Percentiles rank a stretch among this genome's conserved stretches.
These are phyloP conservation scores for Singerocomus rubriflavus DNA, from an alignment of 1,284 basidiomycete species.

Conservation along the genomic window DNA sequence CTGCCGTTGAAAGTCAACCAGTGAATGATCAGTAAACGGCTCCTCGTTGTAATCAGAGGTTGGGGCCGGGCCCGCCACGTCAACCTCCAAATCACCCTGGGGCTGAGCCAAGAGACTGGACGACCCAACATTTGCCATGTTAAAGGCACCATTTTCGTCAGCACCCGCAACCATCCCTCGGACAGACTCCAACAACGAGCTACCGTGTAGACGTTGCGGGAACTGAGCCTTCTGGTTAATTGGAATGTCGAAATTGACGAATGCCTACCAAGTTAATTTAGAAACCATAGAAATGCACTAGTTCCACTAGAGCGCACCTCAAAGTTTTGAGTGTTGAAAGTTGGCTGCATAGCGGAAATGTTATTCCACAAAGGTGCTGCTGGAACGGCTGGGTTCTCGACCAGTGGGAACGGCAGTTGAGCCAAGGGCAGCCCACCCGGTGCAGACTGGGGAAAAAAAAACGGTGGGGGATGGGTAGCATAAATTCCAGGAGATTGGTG, in stretches of 20 bases:
- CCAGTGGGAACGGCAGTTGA: constrained; percentile 2
- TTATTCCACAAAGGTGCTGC: constrained; percentile 13
- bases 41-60: constrained; percentile 8
- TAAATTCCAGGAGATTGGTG: constrained; percentile 12
- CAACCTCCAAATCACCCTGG: constrained; percentile 35
- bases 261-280: constrained; percentile 14
- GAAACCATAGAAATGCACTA: background rate
- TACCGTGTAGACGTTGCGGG: background rate
- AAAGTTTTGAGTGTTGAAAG: constrained; percentile 3
- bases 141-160: constrained; percentile 33
- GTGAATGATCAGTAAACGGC: constrained; percentile 16
- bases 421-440: background rate
- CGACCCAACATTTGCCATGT: constrained; percentile 32
- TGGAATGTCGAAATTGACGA: constrained; percentile 14
- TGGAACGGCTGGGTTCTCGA: background rate
- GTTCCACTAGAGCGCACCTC: constrained; percentile 8
- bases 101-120: constrained; percentile 30
- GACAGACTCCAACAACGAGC: constrained; percentile 15
- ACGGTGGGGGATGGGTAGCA: constrained; percentile 5
- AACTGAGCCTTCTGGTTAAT: background rate
- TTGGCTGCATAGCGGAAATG: background rate
- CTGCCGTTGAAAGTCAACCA: constrained; percentile 6
- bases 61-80: constrained; percentile 16
- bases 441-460: constrained; percentile 1
- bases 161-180: constrained; percentile 25